These are phyloP conservation scores for Suillus ampliporus DNA, from an alignment of 768 basidiomycete species.

Conservation along the genomic window DNA sequence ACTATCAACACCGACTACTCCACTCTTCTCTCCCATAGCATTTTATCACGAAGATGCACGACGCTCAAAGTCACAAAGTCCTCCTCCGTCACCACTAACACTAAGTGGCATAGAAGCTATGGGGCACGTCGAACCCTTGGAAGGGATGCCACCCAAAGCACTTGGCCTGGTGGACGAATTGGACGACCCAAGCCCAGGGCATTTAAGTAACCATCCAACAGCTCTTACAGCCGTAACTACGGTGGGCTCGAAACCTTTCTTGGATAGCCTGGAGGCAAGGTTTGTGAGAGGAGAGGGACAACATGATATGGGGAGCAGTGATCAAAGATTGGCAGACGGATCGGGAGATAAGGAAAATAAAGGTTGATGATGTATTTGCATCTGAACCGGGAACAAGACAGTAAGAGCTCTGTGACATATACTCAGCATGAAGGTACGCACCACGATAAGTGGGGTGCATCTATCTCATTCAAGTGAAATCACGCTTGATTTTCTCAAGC, in stretches of 20 bases:
- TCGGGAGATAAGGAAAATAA: conserved; percentile 63
- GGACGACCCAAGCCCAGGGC: conserved; percentile 84
- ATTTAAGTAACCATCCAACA: conserved; percentile 81
- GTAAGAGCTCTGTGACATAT: conserved; percentile 10
- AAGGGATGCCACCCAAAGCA: conserved; percentile 48
- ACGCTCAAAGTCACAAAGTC: conserved; percentile 78
- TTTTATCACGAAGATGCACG: conserved; percentile 87
- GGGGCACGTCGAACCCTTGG: conserved; percentile 41
- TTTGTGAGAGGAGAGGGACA: conserved; percentile 59
- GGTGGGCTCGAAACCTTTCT: conserved; percentile 49
- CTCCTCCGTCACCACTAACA: conserved; percentile 74
- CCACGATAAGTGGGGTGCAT: conserved; percentile 3
- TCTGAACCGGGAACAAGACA: conserved; percentile 4
- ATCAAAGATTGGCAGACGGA: conserved; percentile 46
- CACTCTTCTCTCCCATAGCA: conserved; percentile 86
- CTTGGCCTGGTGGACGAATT: conserved; percentile 86
- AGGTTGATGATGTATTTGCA: conserved; percentile 36
- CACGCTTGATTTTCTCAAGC: conserved; percentile 83
- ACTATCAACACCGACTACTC: conserved; percentile 71
- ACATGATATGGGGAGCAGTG: conserved; percentile 35
- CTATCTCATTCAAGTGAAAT: conserved; percentile 44
- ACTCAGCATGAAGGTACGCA: conserved; percentile 10
- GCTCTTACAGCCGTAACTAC: conserved; percentile 71
- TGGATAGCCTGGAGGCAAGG: conserved; percentile 62
- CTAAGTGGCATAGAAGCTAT: conserved; percentile 46